phyloP scores from a whole-genome alignment of 805 yeast genomes.

The Tetrapisispora fleetii region DNA sequence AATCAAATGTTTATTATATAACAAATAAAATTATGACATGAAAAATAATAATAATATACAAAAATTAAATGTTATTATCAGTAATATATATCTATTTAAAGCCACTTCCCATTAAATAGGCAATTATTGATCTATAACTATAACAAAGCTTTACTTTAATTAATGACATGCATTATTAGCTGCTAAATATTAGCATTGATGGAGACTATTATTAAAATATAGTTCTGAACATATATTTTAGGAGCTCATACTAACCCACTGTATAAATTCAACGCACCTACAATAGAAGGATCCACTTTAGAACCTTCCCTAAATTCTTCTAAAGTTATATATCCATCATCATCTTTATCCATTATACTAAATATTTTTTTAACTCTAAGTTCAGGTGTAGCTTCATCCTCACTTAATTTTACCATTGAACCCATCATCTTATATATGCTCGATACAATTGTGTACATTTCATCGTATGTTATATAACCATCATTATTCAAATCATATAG shows the following conservation, averaged over 20 bases:
- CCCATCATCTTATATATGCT: constrained; percentile 95
- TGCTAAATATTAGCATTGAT: no score
- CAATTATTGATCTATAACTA: no score
- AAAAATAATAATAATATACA: no score
- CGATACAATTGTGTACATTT: constrained; percentile 66
- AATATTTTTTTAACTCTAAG: constrained; percentile 76
- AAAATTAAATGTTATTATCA: no score
- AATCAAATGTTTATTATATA: no score
- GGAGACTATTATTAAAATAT: not conserved
- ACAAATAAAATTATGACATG: not conserved
- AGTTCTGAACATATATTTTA: not conserved
- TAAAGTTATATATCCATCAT: constrained; percentile 58
- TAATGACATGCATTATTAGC: no score
- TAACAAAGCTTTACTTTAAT: no score
- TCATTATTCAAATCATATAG: constrained; percentile 75
- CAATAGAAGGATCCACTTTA: constrained; percentile 66
- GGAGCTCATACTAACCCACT: constrained; percentile 58
- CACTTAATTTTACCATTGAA: constrained; percentile 77
- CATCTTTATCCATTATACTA: constrained; percentile 57
- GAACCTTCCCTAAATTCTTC: constrained; percentile 80
- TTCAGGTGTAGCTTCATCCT: constrained; percentile 89
- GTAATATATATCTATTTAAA: not conserved
- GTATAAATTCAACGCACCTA: constrained; percentile 67
- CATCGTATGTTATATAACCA: constrained; percentile 67
- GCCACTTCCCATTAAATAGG: no score